Evolutionary conservation across 148 eudicot genomes (phyloP), one percentile per base, ranked within the genome.

Genomic region (Polygonum maritimum): DNA sequence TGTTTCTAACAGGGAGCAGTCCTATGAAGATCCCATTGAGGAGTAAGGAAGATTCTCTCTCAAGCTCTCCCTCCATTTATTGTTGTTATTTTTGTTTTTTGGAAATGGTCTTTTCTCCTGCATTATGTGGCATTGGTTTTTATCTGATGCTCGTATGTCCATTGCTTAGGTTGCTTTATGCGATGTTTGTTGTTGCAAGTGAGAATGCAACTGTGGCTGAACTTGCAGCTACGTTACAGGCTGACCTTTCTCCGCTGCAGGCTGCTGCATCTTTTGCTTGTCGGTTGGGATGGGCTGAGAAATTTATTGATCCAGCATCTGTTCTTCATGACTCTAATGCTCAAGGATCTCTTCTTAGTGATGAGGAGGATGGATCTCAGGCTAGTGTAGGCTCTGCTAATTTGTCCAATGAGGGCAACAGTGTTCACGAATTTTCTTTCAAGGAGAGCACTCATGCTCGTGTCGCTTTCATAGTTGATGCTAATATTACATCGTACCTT

Each of bases 251-350:
- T 79, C 97, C 92, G 85, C 86, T 94, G 78, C 95, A 88, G 81
- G 90, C 90, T 83, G 98, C 97, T 85, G 98, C 98, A 85, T 95
- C 98, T 52, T 92, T 95, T 83, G 90, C 96, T 81, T 95, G 98
- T 84, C 92, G 96, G 79, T 81, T 95, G 83, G 98, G 98, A 63
- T 95, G 98, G 98, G 97, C 98, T 40, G 92, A 86, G 79, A 95
- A 92, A 80, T 77, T 95, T 77, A 90, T 92, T 69, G 98, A 95
- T 79, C 97, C 97, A 4, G 87, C 85, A 75, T 89, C 93, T 79
- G 87, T 85, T 82, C 97, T 95, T 81, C 92, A 85, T 76, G 98
- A 95, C 39, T 83, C 91, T 73, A 80, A 75, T 63, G 71, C 76
- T 21, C 83, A 83, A 77, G 87, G 87, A 55, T 74, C 88, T 73